Evolutionary conservation across 768 basidiomycete genomes (phyloP), one percentile per base, ranked within the genome.

Genomic region (Tricholoma flavovirens): DNA sequence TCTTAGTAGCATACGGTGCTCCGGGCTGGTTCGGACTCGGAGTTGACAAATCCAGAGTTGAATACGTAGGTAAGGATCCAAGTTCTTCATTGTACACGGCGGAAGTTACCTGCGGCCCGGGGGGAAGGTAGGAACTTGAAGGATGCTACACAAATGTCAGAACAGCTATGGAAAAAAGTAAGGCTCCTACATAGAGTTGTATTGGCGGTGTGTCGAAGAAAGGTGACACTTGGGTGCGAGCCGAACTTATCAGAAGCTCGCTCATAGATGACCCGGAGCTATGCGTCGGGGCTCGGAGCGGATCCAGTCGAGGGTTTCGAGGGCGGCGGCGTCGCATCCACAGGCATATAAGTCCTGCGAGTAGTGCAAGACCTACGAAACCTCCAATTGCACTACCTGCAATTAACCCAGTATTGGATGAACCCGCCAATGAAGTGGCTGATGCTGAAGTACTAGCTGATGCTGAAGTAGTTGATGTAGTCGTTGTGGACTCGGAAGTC

Each of bases 321-420:
- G 35, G 50, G n/a, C 54, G 60, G n/a, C 58, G 62, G 10, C 60
- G 59, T 15, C 58, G 38, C 45, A 63, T 17, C 53, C 60, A 55
- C 58, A 55, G 62, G 22, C 61, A 43, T 22, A 60, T 15, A 2
- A 55, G 17, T 14, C 53, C 63, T n/a, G 52, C 58, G n/a, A 63
- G 22, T 3, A 65, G 42, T n/a, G 54, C 63, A 49, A 69, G 46
- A 5, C 52, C 56, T 5, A 59, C 62, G 42, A 68, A n/a, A 5
- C 64, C 67, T 43, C 64, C 68, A 12, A 67, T 59, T 3, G 64
- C 65, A 17, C 66, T 65, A 32, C 68, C 68, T 14, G 61, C 68
- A 24, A 68, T 66, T 14, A 64, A 60, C 4, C 61, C 68, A 10
- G 60, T 56, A 36, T 66, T 60, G 5, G 60, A 57, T 36, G 63